Evolutionary conservation across 2,329 filamentous ascomycete genomes (phyloP), one percentile per base, ranked within the genome.

Genomic region (Orbilia javanica): DNA sequence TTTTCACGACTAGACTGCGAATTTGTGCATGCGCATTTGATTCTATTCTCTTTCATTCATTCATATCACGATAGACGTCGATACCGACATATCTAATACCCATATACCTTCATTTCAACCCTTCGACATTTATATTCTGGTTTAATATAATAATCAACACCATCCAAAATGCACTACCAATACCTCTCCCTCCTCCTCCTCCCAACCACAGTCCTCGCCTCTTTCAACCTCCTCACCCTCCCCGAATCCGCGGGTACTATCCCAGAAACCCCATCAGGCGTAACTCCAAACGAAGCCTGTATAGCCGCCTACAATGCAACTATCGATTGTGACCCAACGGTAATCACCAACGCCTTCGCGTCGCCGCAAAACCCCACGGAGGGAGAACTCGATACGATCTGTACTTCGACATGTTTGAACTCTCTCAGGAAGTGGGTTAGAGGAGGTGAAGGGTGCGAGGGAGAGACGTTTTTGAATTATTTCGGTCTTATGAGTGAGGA

Each of bases 191-290:
- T 77, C 34, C 18, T 62, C 39, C 73, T 67, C 42, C 74, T 71
- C 34, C 29, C 62, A n/a, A 18, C 44, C 31, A 25, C 65, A 0
- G 31, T 67, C 4, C 29, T 78, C 0, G 74, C 67, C 4, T 66
- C 74, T 22, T 78, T 78, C 67, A 72, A 72, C 36, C 67, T 78
- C 22, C 67, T 78, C 11, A 15, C 15, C 48, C 57, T 76, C 18
- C 57, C 64, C 13, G 53, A 66, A 6, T 25, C 15, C 42, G 2
- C n/a, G 25, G 29, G 22, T 36, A 2, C 10, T 22, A 11, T 65
- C 27, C 72, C 72, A 7, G 39, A 46, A 0, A 1, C 20, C 22
- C 63, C 71, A 2, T 18, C 27, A 3, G 55, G 63, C 22, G 66
- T 22, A 3, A 15, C 34, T 7, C 22, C 48, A 20, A 76, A 76